Percentiles rank a stretch among this genome's conserved stretches.
Evolutionary conservation across 1,284 basidiomycete species (phyloP).

Genomic region (Ustilago bromivora): DNA sequence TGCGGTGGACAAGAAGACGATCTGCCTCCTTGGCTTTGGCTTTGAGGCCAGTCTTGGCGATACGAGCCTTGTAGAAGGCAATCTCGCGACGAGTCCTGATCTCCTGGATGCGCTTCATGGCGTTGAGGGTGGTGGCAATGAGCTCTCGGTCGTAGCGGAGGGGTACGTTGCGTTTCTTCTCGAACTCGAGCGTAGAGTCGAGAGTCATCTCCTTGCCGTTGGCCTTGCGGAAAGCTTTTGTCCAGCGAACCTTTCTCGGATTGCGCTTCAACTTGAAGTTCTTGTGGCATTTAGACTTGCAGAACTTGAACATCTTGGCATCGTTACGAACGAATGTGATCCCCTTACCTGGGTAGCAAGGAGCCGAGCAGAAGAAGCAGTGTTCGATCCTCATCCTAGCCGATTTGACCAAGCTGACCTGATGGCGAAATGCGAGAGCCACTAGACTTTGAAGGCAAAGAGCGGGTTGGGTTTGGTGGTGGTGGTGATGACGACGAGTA

Average conservation of each 20-base stretch:
- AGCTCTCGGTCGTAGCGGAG: slow-evolving; percentile 97
- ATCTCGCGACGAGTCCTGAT: slow-evolving; percentile 91
- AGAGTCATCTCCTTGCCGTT: slow-evolving; percentile 99
- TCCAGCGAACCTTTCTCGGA: slow-evolving; percentile 98
- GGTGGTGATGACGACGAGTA: background rate
- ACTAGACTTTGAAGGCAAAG: too few species aligned
- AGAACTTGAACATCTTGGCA: slow-evolving; percentile 66
- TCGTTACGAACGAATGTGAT: slow-evolving; percentile 70
- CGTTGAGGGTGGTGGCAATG: slow-evolving; percentile 91
- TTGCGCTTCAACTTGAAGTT: slow-evolving; percentile 95
- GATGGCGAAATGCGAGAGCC: too few species aligned
- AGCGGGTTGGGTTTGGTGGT: slow-evolving; percentile 1
- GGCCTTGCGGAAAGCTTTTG: slow-evolving; percentile 98
- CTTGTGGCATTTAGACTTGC: slow-evolving; percentile 70
- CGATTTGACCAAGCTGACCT: too few species aligned
- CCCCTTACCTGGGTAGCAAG: slow-evolving; percentile 89
- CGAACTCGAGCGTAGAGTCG: slow-evolving; percentile 98
- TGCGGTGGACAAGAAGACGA: slow-evolving; percentile 63
- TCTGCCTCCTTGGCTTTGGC: slow-evolving; percentile 60
- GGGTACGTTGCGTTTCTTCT: slow-evolving; percentile 97
- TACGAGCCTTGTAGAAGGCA: slow-evolving; percentile 79
- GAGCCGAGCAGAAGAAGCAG: slow-evolving; percentile 81
- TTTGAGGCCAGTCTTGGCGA: slow-evolving; percentile 65
- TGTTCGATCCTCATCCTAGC: slow-evolving; percentile 69
- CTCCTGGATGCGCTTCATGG: slow-evolving; percentile 94